Base-by-base conservation (phyloP, 495 filamentous ascomycete species). In the Penicillium samsonianum region DNA sequence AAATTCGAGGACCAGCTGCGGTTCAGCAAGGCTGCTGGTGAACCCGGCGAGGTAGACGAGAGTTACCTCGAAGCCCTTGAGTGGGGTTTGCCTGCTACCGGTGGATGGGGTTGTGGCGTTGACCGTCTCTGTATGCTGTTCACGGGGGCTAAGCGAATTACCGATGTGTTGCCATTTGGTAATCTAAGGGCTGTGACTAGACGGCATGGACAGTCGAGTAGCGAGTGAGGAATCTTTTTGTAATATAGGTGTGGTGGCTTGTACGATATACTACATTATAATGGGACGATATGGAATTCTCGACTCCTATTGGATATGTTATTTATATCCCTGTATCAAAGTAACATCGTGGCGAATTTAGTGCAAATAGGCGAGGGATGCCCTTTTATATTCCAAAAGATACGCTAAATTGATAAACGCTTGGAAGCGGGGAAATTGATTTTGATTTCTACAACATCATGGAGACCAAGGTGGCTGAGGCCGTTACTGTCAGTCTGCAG, bases 71-170 rank as follows among this genome's bases (percentile, higher is more conserved):
- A 87, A 53, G 90, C 90, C 5, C 69, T 98, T 43, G 90, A 92
- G 65, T 91, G 88, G 76, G 94, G 91, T 0, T 73, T 98, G 55
- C 94, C 94, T 37, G 87, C 94, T 16, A 98, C 94, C 2, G 95
- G 92, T 1, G 94, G 94, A 4, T 98, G 94, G 94, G 94, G 94
- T 0, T 92, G 91, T 62, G 94, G 94, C 0, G 78, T 98, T 30
- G 94, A 98, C 72, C 79, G 94, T 54, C 75, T 98, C 48, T 83
- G 87, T 35, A 98, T 98, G 94, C 71, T 96, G 20, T 89, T 97
- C 55, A 82, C 84, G 2, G 91, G 90, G 1, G 77, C 82, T 35
- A 80, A 82, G 67, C 80, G 85, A 67, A 98, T 98, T 62, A 79
- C 79, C 28, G 91, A 98, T 64, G 87, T 91, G 2, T 73, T 98